Percentiles rank a stretch among this genome's conserved stretches.
phyloP scores from a whole-genome alignment of 176 grass and related monocot genomes.

The Stipa capillata region DNA sequence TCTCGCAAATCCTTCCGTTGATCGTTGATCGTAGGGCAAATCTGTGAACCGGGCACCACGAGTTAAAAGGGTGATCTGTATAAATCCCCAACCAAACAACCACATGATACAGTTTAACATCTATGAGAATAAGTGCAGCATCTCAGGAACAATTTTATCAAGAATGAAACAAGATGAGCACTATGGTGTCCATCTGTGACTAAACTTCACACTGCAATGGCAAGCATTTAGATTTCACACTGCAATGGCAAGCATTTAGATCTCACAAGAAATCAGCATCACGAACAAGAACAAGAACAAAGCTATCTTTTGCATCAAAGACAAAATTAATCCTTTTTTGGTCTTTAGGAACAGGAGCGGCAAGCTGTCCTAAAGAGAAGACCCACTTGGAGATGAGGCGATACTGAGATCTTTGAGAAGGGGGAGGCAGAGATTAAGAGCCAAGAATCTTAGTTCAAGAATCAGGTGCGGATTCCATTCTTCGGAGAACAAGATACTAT shows the following conservation, averaged over 20 bases:
- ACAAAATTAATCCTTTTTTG: background rate
- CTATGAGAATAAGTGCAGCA: background rate
- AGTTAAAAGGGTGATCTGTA: background rate
- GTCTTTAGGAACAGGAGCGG: slow-evolving; percentile 7
- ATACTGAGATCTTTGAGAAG: slow-evolving; percentile 20
- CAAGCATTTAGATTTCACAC: slow-evolving; percentile 8
- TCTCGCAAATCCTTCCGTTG: slow-evolving; percentile 22
- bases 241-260: background rate
- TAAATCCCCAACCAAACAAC: background rate
- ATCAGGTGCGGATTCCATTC: slow-evolving; percentile 36
- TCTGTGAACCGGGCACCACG: background rate
- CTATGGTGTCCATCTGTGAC: background rate
- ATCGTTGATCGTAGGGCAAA: background rate
- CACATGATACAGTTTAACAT: background rate
- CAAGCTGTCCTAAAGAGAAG: slow-evolving; percentile 22
- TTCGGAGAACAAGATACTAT: slow-evolving; percentile 28
- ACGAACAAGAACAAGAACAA: slow-evolving; percentile 19
- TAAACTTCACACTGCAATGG: slow-evolving; percentile 1
- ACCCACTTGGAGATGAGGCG: slow-evolving; percentile 1
- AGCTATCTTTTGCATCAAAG: slow-evolving; percentile 12
- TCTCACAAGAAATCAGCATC: slow-evolving; percentile 2
- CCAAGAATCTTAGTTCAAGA: slow-evolving; percentile 29
- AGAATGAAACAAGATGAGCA: slow-evolving; percentile 22
- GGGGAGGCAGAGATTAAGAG: slow-evolving; percentile 28
- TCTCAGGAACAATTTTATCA: slow-evolving; percentile 12